These are phyloP conservation scores for Nyctanthes arbortristis DNA, from an alignment of 257 asterid species.

Conservation along the genomic window DNA sequence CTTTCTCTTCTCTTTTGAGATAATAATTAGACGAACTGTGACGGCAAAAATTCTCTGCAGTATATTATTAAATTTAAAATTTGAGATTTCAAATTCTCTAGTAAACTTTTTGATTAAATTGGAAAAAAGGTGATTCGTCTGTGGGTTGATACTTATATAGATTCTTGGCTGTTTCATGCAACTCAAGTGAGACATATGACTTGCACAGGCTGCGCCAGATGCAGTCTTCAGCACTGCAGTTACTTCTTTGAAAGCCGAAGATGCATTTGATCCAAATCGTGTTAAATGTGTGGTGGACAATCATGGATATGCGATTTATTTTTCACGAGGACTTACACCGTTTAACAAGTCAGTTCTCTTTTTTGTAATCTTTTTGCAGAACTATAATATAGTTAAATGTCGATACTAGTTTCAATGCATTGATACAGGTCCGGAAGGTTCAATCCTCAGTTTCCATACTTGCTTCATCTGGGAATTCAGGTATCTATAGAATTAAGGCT, in stretches of 20 bases:
- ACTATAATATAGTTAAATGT: constrained; percentile 8
- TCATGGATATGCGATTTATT: constrained; percentile 79
- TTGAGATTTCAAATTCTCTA: background rate
- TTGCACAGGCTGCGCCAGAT: constrained; percentile 78
- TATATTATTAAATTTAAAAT: background rate
- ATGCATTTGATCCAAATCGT: constrained; percentile 83
- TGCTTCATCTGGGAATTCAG: constrained; percentile 95
- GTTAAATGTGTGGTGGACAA: constrained; percentile 83
- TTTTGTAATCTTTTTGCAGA: background rate
- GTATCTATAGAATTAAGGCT: constrained; percentile 27
- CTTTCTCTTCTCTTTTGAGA: background rate
- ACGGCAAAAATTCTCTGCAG: background rate
- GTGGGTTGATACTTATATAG: background rate
- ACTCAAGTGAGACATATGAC: constrained; percentile 18
- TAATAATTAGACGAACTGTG: background rate
- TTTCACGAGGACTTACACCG: constrained; percentile 83
- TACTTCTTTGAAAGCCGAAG: constrained; percentile 79
- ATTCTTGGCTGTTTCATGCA: background rate
- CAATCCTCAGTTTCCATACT: constrained; percentile 73
- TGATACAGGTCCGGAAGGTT: constrained; percentile 64
- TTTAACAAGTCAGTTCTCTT: constrained; percentile 67
- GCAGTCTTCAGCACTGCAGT: constrained; percentile 90
- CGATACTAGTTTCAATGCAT: constrained; percentile 2
- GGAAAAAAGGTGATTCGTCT: background rate
- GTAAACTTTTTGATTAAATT: background rate